Evolutionary conservation across 208 protist species (phyloP).

Genomic region (Acanthamoeba sp.): DNA sequence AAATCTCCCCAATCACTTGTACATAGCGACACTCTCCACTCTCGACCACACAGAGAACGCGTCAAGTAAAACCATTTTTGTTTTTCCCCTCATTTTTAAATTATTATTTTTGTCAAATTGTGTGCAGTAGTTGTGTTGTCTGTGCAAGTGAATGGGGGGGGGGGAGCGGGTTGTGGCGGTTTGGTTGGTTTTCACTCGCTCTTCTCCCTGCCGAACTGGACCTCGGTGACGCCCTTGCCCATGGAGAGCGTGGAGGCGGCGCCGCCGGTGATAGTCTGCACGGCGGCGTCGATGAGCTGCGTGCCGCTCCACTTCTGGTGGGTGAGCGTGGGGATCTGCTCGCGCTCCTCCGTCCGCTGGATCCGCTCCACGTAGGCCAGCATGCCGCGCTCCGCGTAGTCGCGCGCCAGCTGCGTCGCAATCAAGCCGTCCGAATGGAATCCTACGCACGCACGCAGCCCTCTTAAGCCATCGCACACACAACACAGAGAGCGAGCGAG

Average conservation of each 20-base stretch:
- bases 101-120: no score
- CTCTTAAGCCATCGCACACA: slow-evolving; percentile 84
- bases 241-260: slow-evolving; percentile 85
- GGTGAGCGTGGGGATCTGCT: slow-evolving; percentile 87
- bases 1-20: no score
- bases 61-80: no score
- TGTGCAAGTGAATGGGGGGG: no score
- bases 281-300: slow-evolving; percentile 87
- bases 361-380: slow-evolving; percentile 90
- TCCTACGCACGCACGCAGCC: slow-evolving; percentile 82
- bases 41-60: no score
- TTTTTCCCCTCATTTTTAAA: no score
- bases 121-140: neutral
- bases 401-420: slow-evolving; percentile 87
- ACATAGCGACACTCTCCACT: no score
- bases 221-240: slow-evolving; percentile 86
- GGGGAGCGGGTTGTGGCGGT: neutral
- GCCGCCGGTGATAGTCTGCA: slow-evolving; percentile 85
- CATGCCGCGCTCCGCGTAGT: slow-evolving; percentile 89
- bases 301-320: slow-evolving; percentile 91
- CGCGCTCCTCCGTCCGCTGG: slow-evolving; percentile 89
- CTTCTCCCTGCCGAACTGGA: slow-evolving; percentile 84
- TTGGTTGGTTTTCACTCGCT: neutral
- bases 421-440: slow-evolving; percentile 90
- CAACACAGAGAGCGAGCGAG: slow-evolving; percentile 36